Percentiles rank a stretch among this genome's conserved stretches.
Conservation (phyloP, 1,139 yeast species). For the Groenewaldozyma auringiensis region DNA sequence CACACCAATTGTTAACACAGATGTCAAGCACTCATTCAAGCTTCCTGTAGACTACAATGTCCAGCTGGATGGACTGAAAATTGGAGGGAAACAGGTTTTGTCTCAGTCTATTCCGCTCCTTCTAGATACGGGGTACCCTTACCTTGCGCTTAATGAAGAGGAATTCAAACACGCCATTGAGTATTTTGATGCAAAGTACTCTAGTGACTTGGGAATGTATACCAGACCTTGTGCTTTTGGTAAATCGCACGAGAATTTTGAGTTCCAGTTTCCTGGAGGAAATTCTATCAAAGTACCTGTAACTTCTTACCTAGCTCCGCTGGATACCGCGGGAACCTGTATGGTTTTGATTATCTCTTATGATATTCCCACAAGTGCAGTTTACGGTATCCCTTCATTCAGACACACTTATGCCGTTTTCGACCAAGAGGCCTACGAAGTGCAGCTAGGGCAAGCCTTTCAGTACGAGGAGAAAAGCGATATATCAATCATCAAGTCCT, state of each 20-base stretch:
- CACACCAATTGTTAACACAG: slow-evolving; percentile 21
- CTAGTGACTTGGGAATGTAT: slow-evolving; percentile 10
- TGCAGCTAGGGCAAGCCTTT: slow-evolving; percentile 54
- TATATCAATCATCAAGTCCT: slow-evolving; percentile 14
- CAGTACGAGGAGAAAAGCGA: slow-evolving; percentile 17
- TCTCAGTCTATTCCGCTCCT: slow-evolving; percentile 30
- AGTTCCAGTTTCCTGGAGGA: slow-evolving; percentile 13
- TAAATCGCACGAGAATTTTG: slow-evolving; percentile 6
- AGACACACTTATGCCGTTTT: slow-evolving; percentile 49
- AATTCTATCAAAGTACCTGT: slow-evolving; percentile 11
- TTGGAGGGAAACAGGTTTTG: slow-evolving; percentile 16
- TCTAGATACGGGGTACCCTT: slow-evolving; percentile 36
- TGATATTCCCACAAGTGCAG: slow-evolving; percentile 12
- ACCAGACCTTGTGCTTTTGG: slow-evolving; percentile 9
- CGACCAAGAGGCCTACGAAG: slow-evolving; percentile 45
- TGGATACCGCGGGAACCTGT: slow-evolving; percentile 9
- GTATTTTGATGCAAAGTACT: slow-evolving; percentile 11
- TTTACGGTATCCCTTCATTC: slow-evolving; percentile 49
- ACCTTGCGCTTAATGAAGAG: slow-evolving; percentile 11
- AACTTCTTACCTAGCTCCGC: slow-evolving; percentile 10
- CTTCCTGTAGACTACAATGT: slow-evolving; percentile 8
- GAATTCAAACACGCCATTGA: slow-evolving; percentile 5
- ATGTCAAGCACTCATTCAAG: slow-evolving; percentile 6
- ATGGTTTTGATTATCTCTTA: slow-evolving; percentile 10
- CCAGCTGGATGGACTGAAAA: slow-evolving; percentile 7